Conservation (phyloP, 768 basidiomycete genomes). For the Mycena belliarum region DNA sequence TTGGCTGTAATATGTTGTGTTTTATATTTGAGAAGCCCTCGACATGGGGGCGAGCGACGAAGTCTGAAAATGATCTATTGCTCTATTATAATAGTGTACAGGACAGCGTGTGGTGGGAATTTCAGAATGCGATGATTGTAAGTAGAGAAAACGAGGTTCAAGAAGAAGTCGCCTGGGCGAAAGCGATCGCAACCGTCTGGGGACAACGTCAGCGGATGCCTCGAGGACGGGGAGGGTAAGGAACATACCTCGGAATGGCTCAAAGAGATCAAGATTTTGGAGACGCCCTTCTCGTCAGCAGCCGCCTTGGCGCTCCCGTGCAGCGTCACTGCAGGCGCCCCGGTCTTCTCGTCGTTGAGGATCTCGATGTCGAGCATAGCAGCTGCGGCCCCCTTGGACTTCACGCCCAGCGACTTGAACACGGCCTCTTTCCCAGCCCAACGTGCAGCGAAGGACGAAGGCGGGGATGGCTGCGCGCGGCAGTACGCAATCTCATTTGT, state of each 20-base stretch:
- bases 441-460: slow-evolving; percentile 91
- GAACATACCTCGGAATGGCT: slow-evolving; percentile 87
- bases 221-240: background rate
- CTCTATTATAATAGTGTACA: slow-evolving; percentile 9
- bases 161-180: slow-evolving; percentile 68
- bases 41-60: background rate
- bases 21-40: background rate
- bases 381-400: slow-evolving; percentile 90
- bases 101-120: background rate
- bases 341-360: slow-evolving; percentile 66
- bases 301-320: slow-evolving; percentile 79
- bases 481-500: slow-evolving; percentile 87
- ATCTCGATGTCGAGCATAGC: slow-evolving; percentile 99
- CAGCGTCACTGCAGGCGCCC: slow-evolving; percentile 75
- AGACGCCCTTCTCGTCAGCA: slow-evolving; percentile 73
- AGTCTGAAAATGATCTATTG: background rate
- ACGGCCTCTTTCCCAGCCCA: slow-evolving; percentile 98
- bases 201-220: background rate
- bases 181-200: slow-evolving; percentile 83
- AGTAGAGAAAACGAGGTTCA: slow-evolving; percentile 19
- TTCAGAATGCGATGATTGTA: slow-evolving; percentile 10
- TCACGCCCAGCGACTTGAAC: slow-evolving; percentile 92
- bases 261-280: slow-evolving; percentile 77
- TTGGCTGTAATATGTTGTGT: slow-evolving; percentile 19
- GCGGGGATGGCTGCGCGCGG: slow-evolving; percentile 77